Conservation (phyloP, 2,329 filamentous ascomycete species). For the Bipolaris gigantea region DNA sequence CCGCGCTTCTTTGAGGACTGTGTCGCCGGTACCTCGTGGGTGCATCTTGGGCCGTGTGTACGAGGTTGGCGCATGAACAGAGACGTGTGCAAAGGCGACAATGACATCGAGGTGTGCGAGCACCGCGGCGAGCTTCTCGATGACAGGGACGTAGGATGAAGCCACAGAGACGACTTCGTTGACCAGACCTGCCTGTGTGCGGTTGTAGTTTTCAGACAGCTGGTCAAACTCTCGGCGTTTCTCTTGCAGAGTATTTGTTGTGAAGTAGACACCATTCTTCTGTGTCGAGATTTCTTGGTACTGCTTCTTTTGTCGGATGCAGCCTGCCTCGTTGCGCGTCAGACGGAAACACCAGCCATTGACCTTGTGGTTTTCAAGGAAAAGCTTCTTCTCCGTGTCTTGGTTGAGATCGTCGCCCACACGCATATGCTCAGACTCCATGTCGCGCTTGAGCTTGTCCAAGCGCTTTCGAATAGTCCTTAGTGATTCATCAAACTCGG, state of each 20-base stretch:
- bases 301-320: constrained; percentile 85
- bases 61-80: constrained; percentile 86
- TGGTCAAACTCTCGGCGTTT: constrained; percentile 91
- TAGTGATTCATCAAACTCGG: constrained; percentile 90
- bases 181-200: constrained; percentile 88
- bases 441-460: constrained; percentile 78
- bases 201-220: constrained; percentile 90
- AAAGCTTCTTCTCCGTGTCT: constrained; percentile 97
- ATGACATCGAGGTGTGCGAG: constrained; percentile 95
- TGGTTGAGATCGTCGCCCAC: constrained; percentile 82
- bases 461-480: constrained; percentile 88
- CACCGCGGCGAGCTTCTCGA: constrained; percentile 85
- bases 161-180: constrained; percentile 91
- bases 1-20: constrained; percentile 85
- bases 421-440: constrained; percentile 77
- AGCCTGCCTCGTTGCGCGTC: constrained; percentile 85
- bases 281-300: constrained; percentile 97
- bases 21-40: constrained; percentile 81
- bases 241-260: constrained; percentile 76
- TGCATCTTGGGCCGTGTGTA: constrained; percentile 94
- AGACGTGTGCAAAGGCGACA: constrained; percentile 88
- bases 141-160: constrained; percentile 88
- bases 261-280: constrained; percentile 99
- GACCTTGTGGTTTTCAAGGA: constrained; percentile 92
- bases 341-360: constrained; percentile 97